Conservation (phyloP, 306 rosid genomes). For the Prunus kanzakura region DNA sequence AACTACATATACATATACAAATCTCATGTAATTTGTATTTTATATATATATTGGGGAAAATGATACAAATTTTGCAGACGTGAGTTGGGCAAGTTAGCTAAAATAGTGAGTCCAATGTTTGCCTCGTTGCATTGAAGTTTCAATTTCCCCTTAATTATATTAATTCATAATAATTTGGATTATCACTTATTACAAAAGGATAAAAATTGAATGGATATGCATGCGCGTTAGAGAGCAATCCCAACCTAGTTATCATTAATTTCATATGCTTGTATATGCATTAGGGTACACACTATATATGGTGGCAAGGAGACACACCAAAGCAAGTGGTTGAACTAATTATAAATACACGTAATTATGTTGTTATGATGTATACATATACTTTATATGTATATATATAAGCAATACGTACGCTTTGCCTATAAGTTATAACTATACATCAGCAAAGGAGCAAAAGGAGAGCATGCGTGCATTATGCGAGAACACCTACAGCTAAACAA, state of each 20-base stretch:
- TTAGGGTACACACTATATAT: not conserved
- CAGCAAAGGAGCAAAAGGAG: not conserved
- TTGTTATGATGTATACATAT: not conserved
- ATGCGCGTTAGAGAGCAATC: not conserved
- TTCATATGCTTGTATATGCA: not conserved
- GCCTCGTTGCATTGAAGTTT: too few species aligned
- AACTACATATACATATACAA: not conserved
- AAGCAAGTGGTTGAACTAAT: too few species aligned
- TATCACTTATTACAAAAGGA: not conserved
- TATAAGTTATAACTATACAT: not conserved
- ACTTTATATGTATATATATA: not conserved
- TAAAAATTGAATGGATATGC: not conserved
- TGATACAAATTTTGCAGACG: too few species aligned
- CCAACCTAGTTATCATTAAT: not conserved
- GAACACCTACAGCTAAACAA: conserved; percentile 18
- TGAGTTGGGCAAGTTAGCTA: too few species aligned
- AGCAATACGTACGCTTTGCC: not conserved
- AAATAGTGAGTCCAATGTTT: too few species aligned
- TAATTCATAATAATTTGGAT: too few species aligned
- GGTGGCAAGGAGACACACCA: too few species aligned
- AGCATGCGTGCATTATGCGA: not conserved
- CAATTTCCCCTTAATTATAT: too few species aligned
- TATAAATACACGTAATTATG: not conserved
- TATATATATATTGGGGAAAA: not conserved
- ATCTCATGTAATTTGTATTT: not conserved